Evolutionary conservation across 192 early-diverging fungal species (phyloP), one percentile per base, ranked within the genome.

Genomic region (Linnemannia zychae): DNA sequence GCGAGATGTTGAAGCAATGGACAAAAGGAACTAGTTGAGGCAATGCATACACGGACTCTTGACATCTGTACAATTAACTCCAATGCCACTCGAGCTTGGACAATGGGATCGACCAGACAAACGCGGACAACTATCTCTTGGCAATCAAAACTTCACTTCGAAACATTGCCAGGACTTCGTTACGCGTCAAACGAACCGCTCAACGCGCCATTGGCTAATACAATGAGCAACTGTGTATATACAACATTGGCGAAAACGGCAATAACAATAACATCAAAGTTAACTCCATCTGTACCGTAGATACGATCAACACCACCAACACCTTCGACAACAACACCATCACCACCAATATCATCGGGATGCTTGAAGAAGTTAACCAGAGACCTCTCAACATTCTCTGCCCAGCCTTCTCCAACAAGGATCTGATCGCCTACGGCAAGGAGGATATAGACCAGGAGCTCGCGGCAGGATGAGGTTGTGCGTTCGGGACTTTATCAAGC

Each of bases 391-490:
- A 71, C 40, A 71, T 28, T 4, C 70, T 71, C 4, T 71, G 70
- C 44, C 70, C 70, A n/a, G 38, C 37, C n/a, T 28, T 48, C 70
- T 49, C 38, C 24, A 71, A 71, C 40, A 50, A 49, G 37, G 70
- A 28, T 44, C 4, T 33, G 40, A 28, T 20, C 70, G 40, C 28
- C 24, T 33, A 6, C 50, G 24, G 17, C 53, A 57, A 28, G 22
- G 53, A 57, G 5, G 53, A 7, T 2, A 57, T n/a, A 57, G 9
- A 0, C 53, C 24, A 57, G 24, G 34, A 57, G 4, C 31, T n/a
- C 28, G 49, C 16, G 33, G 44, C n/a, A 47, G 47, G 11, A 33
- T 48, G 47, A 47, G n/a, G 7, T 31, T 48, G 24, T 47, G 49
- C 17, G 70, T 71, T 48, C 70, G 22, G 9, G 24, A 28, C 0